Base-by-base conservation (phyloP, 768 basidiomycete species). In the Mycena capillaripes region DNA sequence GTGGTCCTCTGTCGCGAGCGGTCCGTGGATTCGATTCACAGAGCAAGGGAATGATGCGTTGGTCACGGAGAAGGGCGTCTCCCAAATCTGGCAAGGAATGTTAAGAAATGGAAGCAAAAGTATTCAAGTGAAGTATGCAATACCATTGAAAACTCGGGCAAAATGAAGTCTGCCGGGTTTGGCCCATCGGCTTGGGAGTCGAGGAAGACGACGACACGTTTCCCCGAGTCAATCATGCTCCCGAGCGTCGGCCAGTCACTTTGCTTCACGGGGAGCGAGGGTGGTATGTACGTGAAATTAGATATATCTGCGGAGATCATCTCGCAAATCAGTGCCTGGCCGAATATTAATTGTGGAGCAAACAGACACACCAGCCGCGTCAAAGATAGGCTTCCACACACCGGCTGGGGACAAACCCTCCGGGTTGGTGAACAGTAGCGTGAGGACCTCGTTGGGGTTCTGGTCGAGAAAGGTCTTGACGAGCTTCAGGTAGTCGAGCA, bases 381-480 rank as follows among this genome's bases (percentile, higher is more conserved):
- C 83, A 78, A 92, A 92, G 0, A 85, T 81, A 2, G 89, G 87
- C 38, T 86, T 86, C 87, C 89, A 91, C 8, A 86, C 78, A 6
- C 81, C 81, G 6, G 82, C 76, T 14, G 90, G 81, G 1, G 88
- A 86, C 19, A 86, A 79, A 11, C 86, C 84, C 66, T 92, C 91
- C 5, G 88, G 89, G 77, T 93, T 93, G 44, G 92, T 92, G 76
- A 93, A 91, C 42, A 93, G 81, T 60, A 93, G 80, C 0, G 91
- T 91, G 58, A 93, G 68, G 48, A 92, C 90, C 71, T 93, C 92
- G 73, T 88, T 90, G 0, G 92, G 91, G 75, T 93, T 91, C 12
- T 86, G 82, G 57, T 87, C 85, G 30, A 92, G 82, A 82, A 87
- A 92, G 1, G 84, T 81, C 75, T 88, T 89, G 77, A 92, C 89